Percentiles rank a stretch among this genome's conserved stretches.
These are phyloP conservation scores for Phalaenopsis hybrid DNA, from an alignment of 116 monocot species.

Conservation along the genomic window DNA sequence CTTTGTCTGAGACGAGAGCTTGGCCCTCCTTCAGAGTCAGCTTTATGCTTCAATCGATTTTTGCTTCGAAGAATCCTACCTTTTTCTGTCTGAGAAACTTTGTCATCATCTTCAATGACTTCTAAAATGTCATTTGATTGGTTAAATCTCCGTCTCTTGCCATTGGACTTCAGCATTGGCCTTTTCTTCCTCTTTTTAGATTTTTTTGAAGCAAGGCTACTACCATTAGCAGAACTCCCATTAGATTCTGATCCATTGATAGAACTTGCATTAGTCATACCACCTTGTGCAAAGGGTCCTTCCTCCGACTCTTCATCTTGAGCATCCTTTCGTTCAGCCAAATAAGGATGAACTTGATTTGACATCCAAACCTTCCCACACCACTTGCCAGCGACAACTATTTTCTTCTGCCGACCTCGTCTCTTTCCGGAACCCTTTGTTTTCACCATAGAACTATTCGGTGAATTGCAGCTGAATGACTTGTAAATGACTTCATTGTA, in stretches of 20 bases:
- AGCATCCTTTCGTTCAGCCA: constrained; percentile 21
- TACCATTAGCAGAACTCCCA: constrained; percentile 13
- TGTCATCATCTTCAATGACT: not conserved
- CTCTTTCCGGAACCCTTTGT: constrained; percentile 31
- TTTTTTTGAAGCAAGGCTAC: constrained; percentile 9
- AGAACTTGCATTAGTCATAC: constrained; percentile 1
- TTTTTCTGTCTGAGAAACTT: not conserved
- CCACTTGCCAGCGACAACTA: constrained; percentile 77
- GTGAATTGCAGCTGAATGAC: constrained; percentile 49
- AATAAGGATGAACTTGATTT: constrained; percentile 85
- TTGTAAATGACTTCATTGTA: constrained; percentile 85
- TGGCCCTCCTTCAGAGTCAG: constrained; percentile 30
- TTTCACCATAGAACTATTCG: constrained; percentile 34
- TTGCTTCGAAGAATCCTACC: constrained; percentile 21
- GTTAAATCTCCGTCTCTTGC: constrained; percentile 22
- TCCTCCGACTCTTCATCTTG: constrained; percentile 16
- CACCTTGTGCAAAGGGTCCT: not conserved
- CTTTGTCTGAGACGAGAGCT: constrained; percentile 28
- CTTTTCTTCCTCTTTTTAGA: constrained; percentile 46
- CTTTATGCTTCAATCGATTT: constrained; percentile 1
- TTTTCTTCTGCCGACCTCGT: constrained; percentile 56
- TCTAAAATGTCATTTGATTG: not conserved
- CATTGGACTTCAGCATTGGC: constrained; percentile 19
- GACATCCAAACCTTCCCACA: constrained; percentile 96
- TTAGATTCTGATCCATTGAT: constrained; percentile 3